A percentile compares a stretch with the other conserved stretches of the same genome.
These are phyloP conservation scores for Ramaria rubella DNA, from an alignment of 768 basidiomycete genomes.

Conservation along the genomic window DNA sequence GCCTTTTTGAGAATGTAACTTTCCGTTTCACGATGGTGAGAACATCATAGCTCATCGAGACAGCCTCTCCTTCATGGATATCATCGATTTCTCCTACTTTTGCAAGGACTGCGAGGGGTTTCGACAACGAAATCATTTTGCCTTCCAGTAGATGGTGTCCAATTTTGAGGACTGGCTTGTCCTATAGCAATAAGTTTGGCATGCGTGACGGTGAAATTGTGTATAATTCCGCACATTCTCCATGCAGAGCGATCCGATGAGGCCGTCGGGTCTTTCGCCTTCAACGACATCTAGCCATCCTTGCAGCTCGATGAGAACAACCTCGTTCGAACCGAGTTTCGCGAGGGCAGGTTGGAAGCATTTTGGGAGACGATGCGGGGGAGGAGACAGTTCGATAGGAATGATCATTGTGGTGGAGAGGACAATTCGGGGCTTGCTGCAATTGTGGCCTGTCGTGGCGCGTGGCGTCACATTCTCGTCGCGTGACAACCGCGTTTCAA, in stretches of 20 bases:
- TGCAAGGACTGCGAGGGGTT: slow-evolving; percentile 71
- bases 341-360: slow-evolving; percentile 40
- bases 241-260: slow-evolving; percentile 73
- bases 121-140: slow-evolving; percentile 65
- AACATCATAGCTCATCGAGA: slow-evolving; percentile 47
- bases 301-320: slow-evolving; percentile 84
- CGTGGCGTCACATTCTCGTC: neutral
- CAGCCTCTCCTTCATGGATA: slow-evolving; percentile 15
- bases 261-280: slow-evolving; percentile 55
- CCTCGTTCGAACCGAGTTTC: slow-evolving; percentile 68
- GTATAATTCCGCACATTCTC: slow-evolving; percentile 34
- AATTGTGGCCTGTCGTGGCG: slow-evolving; percentile 1
- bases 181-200: slow-evolving; percentile 33
- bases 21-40: slow-evolving; percentile 73
- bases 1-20: slow-evolving; percentile 76
- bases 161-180: slow-evolving; percentile 71
- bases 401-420: slow-evolving; percentile 48
- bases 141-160: slow-evolving; percentile 92
- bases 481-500: neutral
- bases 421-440: neutral
- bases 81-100: slow-evolving; percentile 17
- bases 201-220: slow-evolving; percentile 1
- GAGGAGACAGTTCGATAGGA: slow-evolving; percentile 39
- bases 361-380: neutral
- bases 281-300: slow-evolving; percentile 68